Evolutionary conservation across 768 basidiomycete genomes (phyloP), one percentile per base, ranked within the genome.

Genomic region (Lyophyllum atratum): DNA sequence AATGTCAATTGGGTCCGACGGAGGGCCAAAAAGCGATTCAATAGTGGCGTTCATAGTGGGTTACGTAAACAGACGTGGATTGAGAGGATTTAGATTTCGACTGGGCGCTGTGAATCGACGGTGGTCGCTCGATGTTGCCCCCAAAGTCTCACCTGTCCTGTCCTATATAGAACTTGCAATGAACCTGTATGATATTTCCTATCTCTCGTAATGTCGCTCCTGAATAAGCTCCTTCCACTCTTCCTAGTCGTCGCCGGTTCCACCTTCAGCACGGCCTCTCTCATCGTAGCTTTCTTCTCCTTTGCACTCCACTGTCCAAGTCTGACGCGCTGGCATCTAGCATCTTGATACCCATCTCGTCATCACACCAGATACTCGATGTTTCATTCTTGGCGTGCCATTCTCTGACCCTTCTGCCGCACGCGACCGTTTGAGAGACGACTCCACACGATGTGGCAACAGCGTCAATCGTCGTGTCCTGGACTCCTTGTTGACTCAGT

Each of bases 1-100:
- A 44, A 89, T 59, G 44, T 81, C 67, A 29, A 89, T 75, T 24
- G 64, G 72, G 31, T 85, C 79, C 39, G 87, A 89, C 21, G 85
- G 74, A 42, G 86, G 87, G 0, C 87, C 87, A 68, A 88, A 85
- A 53, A 81, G 75, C 29, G 80, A 84, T 59, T 85, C 84, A 25
- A 63, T 54, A 43, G 65, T 66, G 55, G 66, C 56, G 33, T 69
- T 67, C 58, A 62, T 59, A 1, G 17, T 40, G 31, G 24, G 19
- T 61, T 58, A 58, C 25, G 46, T 61, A 55, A 60, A 14, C 15
- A 46, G 29, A 33, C 29, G 43, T 22, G 39, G n/a, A n/a, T n/a
- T n/a, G n/a, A n/a, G n/a, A n/a, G 12, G 21, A 50, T 50, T 50
- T 50, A 50, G 49, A 24, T 52, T 52, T 52, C 24, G 37, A 52